phyloP scores from a whole-genome alignment of 2,329 filamentous ascomycete genomes.

The Acephala macrosclerotiorum region DNA sequence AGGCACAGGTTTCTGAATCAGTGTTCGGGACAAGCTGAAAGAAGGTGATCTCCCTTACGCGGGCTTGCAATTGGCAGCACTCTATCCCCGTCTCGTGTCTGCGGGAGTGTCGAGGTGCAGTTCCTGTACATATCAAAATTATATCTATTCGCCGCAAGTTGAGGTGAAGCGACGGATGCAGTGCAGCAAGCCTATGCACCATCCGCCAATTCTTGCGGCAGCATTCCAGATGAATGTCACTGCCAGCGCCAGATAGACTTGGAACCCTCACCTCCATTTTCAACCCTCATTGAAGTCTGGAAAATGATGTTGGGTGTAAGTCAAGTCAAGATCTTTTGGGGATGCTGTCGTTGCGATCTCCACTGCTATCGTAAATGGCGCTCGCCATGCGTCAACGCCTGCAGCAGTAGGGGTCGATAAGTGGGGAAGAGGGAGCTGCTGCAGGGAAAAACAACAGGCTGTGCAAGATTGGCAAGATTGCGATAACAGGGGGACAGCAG shows the following conservation, averaged over 20 bases:
- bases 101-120: neutral
- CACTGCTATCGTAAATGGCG: slow-evolving; percentile 17
- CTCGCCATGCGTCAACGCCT: slow-evolving; percentile 19
- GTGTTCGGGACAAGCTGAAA: slow-evolving; percentile 19
- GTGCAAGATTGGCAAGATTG: slow-evolving; percentile 38
- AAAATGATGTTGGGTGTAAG: neutral
- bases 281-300: neutral
- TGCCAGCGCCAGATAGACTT: too few species aligned
- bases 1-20: neutral
- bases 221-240: neutral
- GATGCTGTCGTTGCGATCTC: neutral
- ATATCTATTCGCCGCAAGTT: slow-evolving; percentile 5
- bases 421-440: slow-evolving; percentile 16
- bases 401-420: slow-evolving; percentile 20
- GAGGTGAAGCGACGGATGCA: neutral
- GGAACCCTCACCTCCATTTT: neutral
- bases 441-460: slow-evolving; percentile 36
- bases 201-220: neutral
- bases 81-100: slow-evolving; percentile 7
- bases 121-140: neutral
- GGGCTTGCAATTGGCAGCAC: slow-evolving; percentile 22
- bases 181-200: neutral
- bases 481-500: slow-evolving; percentile 24
- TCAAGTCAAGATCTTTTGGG: neutral
- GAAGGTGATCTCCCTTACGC: slow-evolving; percentile 13